Base-by-base conservation (phyloP, 352 stramenopile species). In the Globisporangium camurandrum region DNA sequence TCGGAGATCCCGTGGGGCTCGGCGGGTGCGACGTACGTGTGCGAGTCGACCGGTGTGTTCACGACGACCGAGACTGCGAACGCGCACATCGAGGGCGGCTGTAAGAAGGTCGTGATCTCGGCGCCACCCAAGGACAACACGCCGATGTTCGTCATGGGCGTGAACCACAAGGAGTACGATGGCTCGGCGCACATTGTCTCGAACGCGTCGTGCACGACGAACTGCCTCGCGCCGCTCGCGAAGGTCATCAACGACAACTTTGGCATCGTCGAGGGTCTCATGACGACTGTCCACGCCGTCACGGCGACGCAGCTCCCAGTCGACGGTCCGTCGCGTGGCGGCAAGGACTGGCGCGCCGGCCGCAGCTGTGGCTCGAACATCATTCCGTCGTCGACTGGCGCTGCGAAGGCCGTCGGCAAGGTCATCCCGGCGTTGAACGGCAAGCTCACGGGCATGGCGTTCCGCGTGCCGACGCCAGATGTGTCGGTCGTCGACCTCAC, bases 401-500 rank as follows among this genome's bases (percentile, higher is more conserved):
- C 97, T 27, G 97, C 97, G 66, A 98, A 99, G 90, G 97, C 97
- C 61, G 96, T 99, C 55, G 97, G 95, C 66, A 99, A 99, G 86
- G 95, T 99, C 66, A 98, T 99, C 63, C 90, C 90, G 23, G 72
- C 73, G 55, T 62, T 96, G 49, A 96, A 97, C 67, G 88, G 88
- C 54, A 96, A 96, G 74, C 69, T 97, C 46, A 97, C 87, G 23
- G 84, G 86, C 57, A 96, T 95, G 84, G 84, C 85, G 55, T 94
- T 97, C 84, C 84, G 88, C 45, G 87, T 97, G 39, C 86, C 86
- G 5, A 96, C 87, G 14, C 66, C 79, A 22, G 79, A 97, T 53
- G 87, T 96, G 40, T 94, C 80, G 49, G 84, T 96, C 44, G 86
- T 96, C 39, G 87, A 96, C 60, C 62, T 96, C 45, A 96, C 87